A percentile compares a stretch with the other conserved stretches of the same genome.
Conservation (phyloP, 495 filamentous ascomycete genomes). For the Terfezia claveryi region DNA sequence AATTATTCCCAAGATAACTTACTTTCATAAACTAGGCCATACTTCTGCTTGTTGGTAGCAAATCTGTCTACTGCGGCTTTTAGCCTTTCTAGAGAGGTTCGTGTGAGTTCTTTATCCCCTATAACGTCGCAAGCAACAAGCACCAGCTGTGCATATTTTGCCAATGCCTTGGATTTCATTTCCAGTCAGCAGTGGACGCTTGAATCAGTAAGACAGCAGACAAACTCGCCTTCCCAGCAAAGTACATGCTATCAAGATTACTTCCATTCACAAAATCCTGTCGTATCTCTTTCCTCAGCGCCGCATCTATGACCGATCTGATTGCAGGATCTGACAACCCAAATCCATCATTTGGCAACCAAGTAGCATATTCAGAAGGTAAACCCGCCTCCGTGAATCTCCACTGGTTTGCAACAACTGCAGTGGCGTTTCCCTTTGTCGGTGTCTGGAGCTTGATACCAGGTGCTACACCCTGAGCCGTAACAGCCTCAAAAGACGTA, state of each 20-base stretch:
- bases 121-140: background rate
- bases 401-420: constrained; percentile 37
- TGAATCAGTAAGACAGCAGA: background rate
- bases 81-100: constrained; percentile 20
- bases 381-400: constrained; percentile 50
- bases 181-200: background rate
- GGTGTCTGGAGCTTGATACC: no score
- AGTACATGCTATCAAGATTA: constrained; percentile 82
- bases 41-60: constrained; percentile 48
- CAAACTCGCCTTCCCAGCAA: constrained; percentile 50
- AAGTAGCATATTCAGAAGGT: constrained; percentile 41
- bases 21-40: constrained; percentile 60
- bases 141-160: background rate
- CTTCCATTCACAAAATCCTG: constrained; percentile 49
- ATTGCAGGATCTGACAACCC: background rate
- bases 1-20: constrained; percentile 1
- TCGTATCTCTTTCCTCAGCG: constrained; percentile 33
- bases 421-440: constrained; percentile 23
- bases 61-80: constrained; percentile 55
- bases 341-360: background rate
- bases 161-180: background rate
- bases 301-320: background rate
- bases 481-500: constrained; percentile 37
- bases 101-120: background rate
- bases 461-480: no score